phyloP scores from a whole-genome alignment of 495 filamentous ascomycete genomes.

The Penicillium diatomitis region DNA sequence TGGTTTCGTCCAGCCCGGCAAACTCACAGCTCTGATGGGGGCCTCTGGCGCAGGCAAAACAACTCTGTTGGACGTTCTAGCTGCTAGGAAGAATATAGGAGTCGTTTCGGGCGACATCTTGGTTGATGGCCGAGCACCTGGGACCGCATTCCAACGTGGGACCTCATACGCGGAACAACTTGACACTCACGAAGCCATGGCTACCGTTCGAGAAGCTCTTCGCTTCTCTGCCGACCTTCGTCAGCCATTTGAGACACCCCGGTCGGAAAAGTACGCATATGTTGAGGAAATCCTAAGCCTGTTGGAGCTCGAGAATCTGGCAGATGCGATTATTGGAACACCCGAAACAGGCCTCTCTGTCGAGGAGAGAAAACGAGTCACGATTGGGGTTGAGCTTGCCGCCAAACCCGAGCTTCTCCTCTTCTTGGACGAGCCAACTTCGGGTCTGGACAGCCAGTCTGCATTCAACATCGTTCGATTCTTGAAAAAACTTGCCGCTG shows the following conservation, averaged over 20 bases:
- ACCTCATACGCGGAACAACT: conserved; percentile 78
- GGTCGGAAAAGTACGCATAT: conserved; percentile 69
- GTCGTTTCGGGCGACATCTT: conserved; percentile 65
- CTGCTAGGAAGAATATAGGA: conserved; percentile 67
- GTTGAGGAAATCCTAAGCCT: conserved; percentile 75
- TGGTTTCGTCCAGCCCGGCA: conserved; percentile 71
- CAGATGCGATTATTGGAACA: conserved; percentile 75
- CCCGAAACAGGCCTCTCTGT: conserved; percentile 73
- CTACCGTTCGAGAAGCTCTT: conserved; percentile 77
- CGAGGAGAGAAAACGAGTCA: conserved; percentile 85
- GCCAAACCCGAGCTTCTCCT: conserved; percentile 78
- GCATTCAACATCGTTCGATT: conserved; percentile 88
- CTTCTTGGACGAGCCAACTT: conserved; percentile 87
- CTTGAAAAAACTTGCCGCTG: conserved; percentile 70
- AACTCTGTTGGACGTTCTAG: conserved; percentile 70
- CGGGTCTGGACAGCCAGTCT: conserved; percentile 73
- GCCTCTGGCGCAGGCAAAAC: conserved; percentile 84
- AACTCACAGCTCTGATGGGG: conserved; percentile 76
- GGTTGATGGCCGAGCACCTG: conserved; percentile 59
- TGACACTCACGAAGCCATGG: conserved; percentile 68
- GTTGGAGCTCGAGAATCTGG: conserved; percentile 74
- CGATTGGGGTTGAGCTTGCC: conserved; percentile 81
- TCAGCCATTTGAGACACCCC: conserved; percentile 60
- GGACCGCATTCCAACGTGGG: conserved; percentile 65
- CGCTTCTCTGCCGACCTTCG: conserved; percentile 75